Evolutionary conservation across 2,329 filamentous ascomycete genomes (phyloP), one percentile per base, ranked within the genome.

Genomic region (Knufia petricola): DNA sequence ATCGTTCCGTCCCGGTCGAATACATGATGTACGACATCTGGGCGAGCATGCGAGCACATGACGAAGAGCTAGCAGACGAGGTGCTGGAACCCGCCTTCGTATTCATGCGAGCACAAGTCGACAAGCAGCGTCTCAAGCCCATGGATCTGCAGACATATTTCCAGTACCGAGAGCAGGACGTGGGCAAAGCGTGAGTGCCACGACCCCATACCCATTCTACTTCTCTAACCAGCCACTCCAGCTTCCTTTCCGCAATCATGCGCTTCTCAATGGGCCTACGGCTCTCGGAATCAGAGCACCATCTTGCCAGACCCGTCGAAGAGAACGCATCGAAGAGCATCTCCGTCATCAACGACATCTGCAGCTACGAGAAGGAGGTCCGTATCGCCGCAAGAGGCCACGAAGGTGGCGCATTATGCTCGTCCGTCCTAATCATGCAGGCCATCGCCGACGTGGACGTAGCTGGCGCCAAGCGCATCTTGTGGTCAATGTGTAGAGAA

Each of bases 21-120:
- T 65, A 49, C 23, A 70, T 71, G 9, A 63, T 59, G 7, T 65
- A 67, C 28, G 66, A 69, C 38, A 24, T 70, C 0, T 72, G 66
- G 66, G 60, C 66, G 41, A 55, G 53, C 26, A 71, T 71, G 65
- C 60, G 67, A 4, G 55, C 52, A 1, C 51, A 56, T 31, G 68
- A 71, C 51, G 41, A 34, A 1, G 51, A 57, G 3, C 58, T 69
- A 4, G 67, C 68, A 1, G 58, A 70, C 44, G 58, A 63, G 0
- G 55, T 71, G 1, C 55, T 67, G 0, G 67, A 69, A 54, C 66
- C 62, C 0, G 55, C 57, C 1, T 67, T 70, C 41, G 50, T 52
- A 1, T 71, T 70, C 51, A 68, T 71, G 66, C 51, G 63, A 1
- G 64, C 69, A 0, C 68, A 71, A 56, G 66, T 64, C 1, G 65